Percentiles rank a stretch among this genome's conserved stretches.
Conservation (phyloP, 2,329 filamentous ascomycete genomes). For the Calonectria leucothoes region DNA sequence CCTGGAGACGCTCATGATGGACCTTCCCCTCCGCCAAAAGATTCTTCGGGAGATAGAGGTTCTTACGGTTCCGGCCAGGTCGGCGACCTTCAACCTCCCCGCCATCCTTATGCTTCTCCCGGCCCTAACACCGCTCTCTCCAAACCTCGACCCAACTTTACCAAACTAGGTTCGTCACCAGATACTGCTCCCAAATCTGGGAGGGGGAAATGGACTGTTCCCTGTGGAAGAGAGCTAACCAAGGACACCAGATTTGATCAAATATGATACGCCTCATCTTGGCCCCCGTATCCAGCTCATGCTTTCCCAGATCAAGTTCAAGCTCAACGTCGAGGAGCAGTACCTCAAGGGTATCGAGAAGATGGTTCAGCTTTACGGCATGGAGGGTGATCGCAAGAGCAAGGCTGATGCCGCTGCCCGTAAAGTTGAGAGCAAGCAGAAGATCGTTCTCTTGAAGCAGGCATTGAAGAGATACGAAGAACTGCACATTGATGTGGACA, state of each 20-base stretch:
- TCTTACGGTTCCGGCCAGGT: conserved; percentile 69
- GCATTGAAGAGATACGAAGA: conserved; percentile 97
- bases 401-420: conserved; percentile 90
- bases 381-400: conserved; percentile 97
- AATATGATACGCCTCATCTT: conserved; percentile 96
- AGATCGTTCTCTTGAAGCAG: conserved; percentile 95
- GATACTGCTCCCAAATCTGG: conserved; percentile 9
- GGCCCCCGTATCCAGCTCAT: conserved; percentile 98
- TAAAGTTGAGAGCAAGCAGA: conserved; percentile 95
- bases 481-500: conserved; percentile 92
- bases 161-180: conserved; percentile 83
- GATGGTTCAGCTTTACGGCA: conserved; percentile 97
- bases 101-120: conserved; percentile 79
- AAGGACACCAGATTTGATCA: conserved; percentile 83
- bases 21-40: conserved; percentile 80
- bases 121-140: conserved; percentile 75
- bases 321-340: conserved; percentile 97
- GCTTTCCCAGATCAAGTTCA: conserved; percentile 98
- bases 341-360: conserved; percentile 99
- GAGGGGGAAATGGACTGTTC: background rate
- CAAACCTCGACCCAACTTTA: conserved; percentile 88
- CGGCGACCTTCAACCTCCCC: conserved; percentile 81
- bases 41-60: conserved; percentile 66
- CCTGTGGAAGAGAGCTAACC: conserved; percentile 18
- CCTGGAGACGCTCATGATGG: conserved; percentile 53